A percentile compares a stretch with the other conserved stretches of the same genome.
phyloP scores from a whole-genome alignment of 2,329 filamentous ascomycete species.

The Alternaria brassicicola region DNA sequence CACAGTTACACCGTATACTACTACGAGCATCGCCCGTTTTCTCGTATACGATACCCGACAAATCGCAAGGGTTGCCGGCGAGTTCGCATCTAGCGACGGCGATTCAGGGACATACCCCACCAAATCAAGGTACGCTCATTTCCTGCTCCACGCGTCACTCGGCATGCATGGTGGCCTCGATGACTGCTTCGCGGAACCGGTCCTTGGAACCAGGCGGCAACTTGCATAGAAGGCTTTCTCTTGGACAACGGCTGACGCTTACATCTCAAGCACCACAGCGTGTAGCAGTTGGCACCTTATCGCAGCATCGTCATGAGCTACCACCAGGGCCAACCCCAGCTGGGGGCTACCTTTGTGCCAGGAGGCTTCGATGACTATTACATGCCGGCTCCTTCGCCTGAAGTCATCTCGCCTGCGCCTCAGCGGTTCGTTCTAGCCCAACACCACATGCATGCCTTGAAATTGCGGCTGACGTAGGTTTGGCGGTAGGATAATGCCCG shows the following conservation, averaged over 20 bases:
- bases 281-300: conserved; percentile 13
- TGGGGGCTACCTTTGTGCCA: conserved; percentile 69
- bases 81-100: conserved; percentile 22
- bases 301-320: conserved; percentile 43
- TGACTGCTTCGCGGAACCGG: conserved; percentile 20
- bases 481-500: conserved; percentile 78
- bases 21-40: conserved; percentile 6
- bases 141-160: conserved; percentile 32
- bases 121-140: conserved; percentile 31
- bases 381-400: conserved; percentile 61
- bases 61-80: conserved; percentile 19
- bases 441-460: conserved; percentile 20
- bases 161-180: conserved; percentile 28
- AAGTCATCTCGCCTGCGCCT: conserved; percentile 71
- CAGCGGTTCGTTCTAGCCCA: conserved; percentile 63
- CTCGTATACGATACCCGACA: conserved; percentile 20
- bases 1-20: conserved; percentile 8
- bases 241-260: conserved; percentile 39
- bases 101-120: conserved; percentile 33
- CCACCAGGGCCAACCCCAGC: conserved; percentile 43
- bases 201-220: conserved; percentile 19
- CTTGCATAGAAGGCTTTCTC: conserved; percentile 19
- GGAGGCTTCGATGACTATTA: conserved; percentile 72
- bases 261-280: conserved; percentile 20
- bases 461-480: conserved; percentile 42